phyloP scores from a whole-genome alignment of 768 basidiomycete species.

The Wakefieldia striispora region DNA sequence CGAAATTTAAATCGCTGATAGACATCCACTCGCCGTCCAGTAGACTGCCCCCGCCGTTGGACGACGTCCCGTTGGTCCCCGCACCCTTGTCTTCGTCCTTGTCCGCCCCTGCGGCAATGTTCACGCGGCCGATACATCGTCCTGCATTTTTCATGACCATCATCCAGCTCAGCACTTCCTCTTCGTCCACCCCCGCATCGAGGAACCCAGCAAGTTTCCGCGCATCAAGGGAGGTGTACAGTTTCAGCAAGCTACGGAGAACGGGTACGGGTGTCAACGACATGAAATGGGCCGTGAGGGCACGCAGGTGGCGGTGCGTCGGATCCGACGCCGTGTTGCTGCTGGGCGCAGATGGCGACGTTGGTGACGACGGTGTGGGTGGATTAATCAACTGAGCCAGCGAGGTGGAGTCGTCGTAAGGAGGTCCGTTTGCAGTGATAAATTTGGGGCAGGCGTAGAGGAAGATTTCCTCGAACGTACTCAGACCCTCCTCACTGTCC shows the following conservation, averaged over 20 bases:
- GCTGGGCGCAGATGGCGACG: slow-evolving; percentile 21
- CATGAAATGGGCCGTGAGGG: slow-evolving; percentile 81
- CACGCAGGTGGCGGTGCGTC: slow-evolving; percentile 75
- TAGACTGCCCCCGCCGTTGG: slow-evolving; percentile 44
- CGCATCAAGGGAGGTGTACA: slow-evolving; percentile 92
- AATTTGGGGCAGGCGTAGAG: slow-evolving; percentile 95
- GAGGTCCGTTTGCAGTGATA: slow-evolving; percentile 91
- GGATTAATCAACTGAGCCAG: slow-evolving; percentile 50
- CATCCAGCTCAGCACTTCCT: slow-evolving; percentile 93
- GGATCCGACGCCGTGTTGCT: slow-evolving; percentile 52
- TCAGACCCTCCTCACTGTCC: slow-evolving; percentile 63
- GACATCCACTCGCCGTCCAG: slow-evolving; percentile 85
- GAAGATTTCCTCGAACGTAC: slow-evolving; percentile 59
- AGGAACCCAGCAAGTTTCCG: slow-evolving; percentile 91
- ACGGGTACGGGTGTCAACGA: slow-evolving; percentile 79
- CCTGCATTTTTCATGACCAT: slow-evolving; percentile 94
- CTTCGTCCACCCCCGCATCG: slow-evolving; percentile 73
- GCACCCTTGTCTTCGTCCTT: slow-evolving; percentile 33
- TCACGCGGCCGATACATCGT: slow-evolving; percentile 56
- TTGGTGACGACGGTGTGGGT: slow-evolving; percentile 35
- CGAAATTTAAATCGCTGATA: slow-evolving; percentile 93
- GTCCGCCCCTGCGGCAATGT: slow-evolving; percentile 42
- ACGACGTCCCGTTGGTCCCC: slow-evolving; percentile 10
- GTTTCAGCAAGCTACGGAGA: slow-evolving; percentile 86
- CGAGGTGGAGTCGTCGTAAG: slow-evolving; percentile 76